These are phyloP conservation scores for Torulaspora gathmanii DNA, from an alignment of 805 yeast species.

Conservation along the genomic window DNA sequence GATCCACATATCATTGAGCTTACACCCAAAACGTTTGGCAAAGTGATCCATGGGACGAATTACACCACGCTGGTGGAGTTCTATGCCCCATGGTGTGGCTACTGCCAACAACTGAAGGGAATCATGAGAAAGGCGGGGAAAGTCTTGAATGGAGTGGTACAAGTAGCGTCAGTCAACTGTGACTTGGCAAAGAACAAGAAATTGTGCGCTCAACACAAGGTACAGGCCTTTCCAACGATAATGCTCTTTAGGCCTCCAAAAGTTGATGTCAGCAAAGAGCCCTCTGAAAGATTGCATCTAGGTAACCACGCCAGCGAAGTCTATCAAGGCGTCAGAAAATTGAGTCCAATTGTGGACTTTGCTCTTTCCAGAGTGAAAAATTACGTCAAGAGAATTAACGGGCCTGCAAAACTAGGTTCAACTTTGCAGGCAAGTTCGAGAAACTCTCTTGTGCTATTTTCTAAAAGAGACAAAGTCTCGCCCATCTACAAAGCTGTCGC, in stretches of 20 bases:
- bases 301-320: slow-evolving; percentile 48
- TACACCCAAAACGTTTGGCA: slow-evolving; percentile 54
- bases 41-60: slow-evolving; percentile 62
- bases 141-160: slow-evolving; percentile 48
- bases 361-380: slow-evolving; percentile 58
- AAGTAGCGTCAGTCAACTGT: slow-evolving; percentile 83
- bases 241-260: slow-evolving; percentile 81
- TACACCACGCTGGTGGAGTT: slow-evolving; percentile 81
- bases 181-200: slow-evolving; percentile 62
- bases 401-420: slow-evolving; percentile 33
- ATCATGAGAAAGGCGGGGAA: slow-evolving; percentile 62
- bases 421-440: slow-evolving; percentile 20
- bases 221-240: slow-evolving; percentile 82
- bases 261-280: slow-evolving; percentile 30
- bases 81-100: slow-evolving; percentile 98
- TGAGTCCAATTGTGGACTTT: slow-evolving; percentile 50
- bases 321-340: slow-evolving; percentile 58
- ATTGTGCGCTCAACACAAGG: slow-evolving; percentile 59
- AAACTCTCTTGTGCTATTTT: slow-evolving; percentile 48
- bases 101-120: slow-evolving; percentile 70
- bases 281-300: slow-evolving; percentile 13
- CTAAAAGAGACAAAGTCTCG: slow-evolving; percentile 46
- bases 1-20: slow-evolving; percentile 50
- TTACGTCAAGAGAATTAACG: slow-evolving; percentile 51
- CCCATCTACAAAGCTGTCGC: slow-evolving; percentile 63